Evolutionary conservation across 2,329 filamentous ascomycete genomes (phyloP), one percentile per base, ranked within the genome.

Genomic region (Thermomyces lanuginosus): DNA sequence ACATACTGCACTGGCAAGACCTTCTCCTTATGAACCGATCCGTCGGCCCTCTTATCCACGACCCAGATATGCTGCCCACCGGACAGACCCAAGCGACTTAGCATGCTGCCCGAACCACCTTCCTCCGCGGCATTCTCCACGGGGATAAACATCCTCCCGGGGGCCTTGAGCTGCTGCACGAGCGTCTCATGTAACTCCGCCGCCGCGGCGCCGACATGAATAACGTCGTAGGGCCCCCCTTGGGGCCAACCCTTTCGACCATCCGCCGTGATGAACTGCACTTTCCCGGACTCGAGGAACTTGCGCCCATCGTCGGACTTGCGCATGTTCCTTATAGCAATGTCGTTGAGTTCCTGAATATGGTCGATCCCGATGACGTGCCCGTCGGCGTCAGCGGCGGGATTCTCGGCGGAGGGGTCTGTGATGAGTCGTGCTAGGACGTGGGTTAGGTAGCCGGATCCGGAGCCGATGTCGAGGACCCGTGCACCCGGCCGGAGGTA

Each of bases 161-260:
- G 86, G 2, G 66, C 58, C 36, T 71, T 72, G 38, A 98, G 56
- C 58, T 95, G 89, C 16, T 73, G 66, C 23, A 92, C 55, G 37
- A 95, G 54, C 32, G 69, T 66, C 10, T 66, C 46, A 47, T 92
- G 84, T 29, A 92, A 55, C 44, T 72, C 66, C 13, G 58, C 66
- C 0, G 86, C 86, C 5, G 82, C 79, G 1, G 89, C 89, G 0
- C 89, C 89, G 2, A 95, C 89, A 48, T 95, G 89, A 33, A 98
- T 95, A 2, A 79, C 84, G 62, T 95, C 82, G 63, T 86, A 98
- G 0, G 72, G 34, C 56, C 68, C 42, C 43, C 55, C 30, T 54
- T 64, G 66, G 2, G 61, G 43, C 64, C 67, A 76, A 1, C 77
- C 77, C 35, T 67, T 63, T 4, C 78, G 54, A 1, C 77, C 78